Evolutionary conservation across 2,329 filamentous ascomycete species (phyloP).

Genomic region (Pseudopyrenochaeta lycopersici): DNA sequence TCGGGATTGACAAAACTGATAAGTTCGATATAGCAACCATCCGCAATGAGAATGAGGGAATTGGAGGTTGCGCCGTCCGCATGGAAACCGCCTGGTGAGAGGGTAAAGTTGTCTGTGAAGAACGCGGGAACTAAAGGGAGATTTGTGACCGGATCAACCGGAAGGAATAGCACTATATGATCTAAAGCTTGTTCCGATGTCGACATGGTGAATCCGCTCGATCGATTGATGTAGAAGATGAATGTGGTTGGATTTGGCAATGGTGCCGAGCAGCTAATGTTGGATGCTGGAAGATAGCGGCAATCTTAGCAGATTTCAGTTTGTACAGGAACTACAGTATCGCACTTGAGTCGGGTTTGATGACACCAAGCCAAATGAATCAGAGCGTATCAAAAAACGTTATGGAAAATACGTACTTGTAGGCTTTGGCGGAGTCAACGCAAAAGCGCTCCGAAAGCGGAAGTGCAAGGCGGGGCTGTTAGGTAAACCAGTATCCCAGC

Average conservation of each 20-base stretch:
- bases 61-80: conserved; percentile 69
- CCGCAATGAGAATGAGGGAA: conserved; percentile 68
- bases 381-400: too few relatives aligned
- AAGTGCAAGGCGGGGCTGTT: background rate
- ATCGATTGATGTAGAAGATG: too few relatives aligned
- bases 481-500: too few relatives aligned
- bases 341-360: too few relatives aligned
- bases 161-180: conserved; percentile 71
- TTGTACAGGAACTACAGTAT: too few relatives aligned
- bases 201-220: background rate
- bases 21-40: conserved; percentile 73
- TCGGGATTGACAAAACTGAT: conserved; percentile 67
- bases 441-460: background rate
- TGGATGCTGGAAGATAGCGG: too few relatives aligned
- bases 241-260: too few relatives aligned
- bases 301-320: too few relatives aligned
- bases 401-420: too few relatives aligned
- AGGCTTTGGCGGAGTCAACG: background rate
- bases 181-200: conserved; percentile 57
- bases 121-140: conserved; percentile 52
- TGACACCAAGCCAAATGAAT: too few relatives aligned
- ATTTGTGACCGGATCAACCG: conserved; percentile 61
- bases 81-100: conserved; percentile 69
- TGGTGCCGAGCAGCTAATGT: too few relatives aligned
- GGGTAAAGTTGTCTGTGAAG: conserved; percentile 63